Conservation (phyloP, 192 early-diverging fungal genomes). For the Coemansia furcata region DNA sequence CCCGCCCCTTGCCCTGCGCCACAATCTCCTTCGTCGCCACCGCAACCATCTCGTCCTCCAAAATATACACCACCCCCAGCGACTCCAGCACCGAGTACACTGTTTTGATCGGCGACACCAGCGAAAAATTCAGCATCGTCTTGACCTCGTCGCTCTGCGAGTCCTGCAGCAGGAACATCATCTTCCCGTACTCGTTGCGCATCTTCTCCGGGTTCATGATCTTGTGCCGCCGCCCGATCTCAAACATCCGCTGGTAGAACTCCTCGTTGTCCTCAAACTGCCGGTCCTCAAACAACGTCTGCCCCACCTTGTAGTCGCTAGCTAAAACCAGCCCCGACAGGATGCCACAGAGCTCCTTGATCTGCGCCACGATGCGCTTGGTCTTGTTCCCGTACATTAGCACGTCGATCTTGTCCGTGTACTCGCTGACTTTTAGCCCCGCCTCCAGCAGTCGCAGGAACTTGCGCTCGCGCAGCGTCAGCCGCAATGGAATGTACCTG, state of each 20-base stretch:
- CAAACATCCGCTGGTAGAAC: conserved; percentile 73
- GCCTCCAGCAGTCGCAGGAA: conserved; percentile 91
- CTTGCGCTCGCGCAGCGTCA: conserved; percentile 89
- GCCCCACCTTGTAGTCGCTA: conserved; percentile 79
- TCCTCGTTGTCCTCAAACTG: conserved; percentile 72
- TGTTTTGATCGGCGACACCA: conserved; percentile 85
- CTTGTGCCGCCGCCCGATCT: conserved; percentile 76
- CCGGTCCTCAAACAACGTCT: conserved; percentile 69
- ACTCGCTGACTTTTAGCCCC: conserved; percentile 87
- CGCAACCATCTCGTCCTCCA: conserved; percentile 79
- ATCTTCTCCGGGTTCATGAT: conserved; percentile 97
- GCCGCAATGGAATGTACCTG: conserved; percentile 93
- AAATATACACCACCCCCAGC: conserved; percentile 60
- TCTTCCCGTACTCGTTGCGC: conserved; percentile 92
- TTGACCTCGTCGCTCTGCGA: conserved; percentile 69
- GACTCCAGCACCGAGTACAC: conserved; percentile 78
- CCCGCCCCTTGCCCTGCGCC: conserved; percentile 61
- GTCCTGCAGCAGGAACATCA: conserved; percentile 90
- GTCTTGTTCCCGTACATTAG: conserved; percentile 78
- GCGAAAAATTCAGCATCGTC: conserved; percentile 75
- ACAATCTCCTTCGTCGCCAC: conserved; percentile 67
- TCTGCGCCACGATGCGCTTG: conserved; percentile 89
- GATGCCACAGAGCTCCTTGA: conserved; percentile 94
- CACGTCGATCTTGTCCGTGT: conserved; percentile 82
- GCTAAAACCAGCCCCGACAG: conserved; percentile 87